Base-by-base conservation (phyloP, 2,329 filamentous ascomycete genomes). In the Drechslerella coelobrocha region DNA sequence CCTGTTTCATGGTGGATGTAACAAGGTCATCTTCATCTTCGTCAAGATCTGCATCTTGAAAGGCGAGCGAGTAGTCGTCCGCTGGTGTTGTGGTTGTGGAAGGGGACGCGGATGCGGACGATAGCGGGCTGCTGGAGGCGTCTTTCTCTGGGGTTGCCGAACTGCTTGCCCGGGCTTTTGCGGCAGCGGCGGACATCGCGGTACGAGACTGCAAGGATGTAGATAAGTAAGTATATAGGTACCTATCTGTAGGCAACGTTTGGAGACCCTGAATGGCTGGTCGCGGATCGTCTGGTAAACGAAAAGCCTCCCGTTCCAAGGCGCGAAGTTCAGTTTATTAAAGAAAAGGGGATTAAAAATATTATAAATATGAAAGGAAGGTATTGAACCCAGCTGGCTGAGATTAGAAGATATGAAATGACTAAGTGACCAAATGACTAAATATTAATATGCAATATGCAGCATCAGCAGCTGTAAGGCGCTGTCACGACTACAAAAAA, bases 1-100 rank as follows among this genome's bases (percentile, higher is more conserved):
- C 68, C 26, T 66, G 55, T 41, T 66, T 72, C 68, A 72, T 72
- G 24, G 61, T 55, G n/a, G 68, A 59, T 0, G 66, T 71, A 27
- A 71, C 66, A n/a, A 71, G 48, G 8, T 43, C 66, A 60, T 63
- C 45, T 17, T 71, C 59, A n/a, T 62, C 54, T 24, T 53, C 31
- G 14, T 68, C 29, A 6, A 6, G 56, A 31, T 5, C 21, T 14
- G 8, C 48, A 29, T 60, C 66, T 55, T 57, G 59, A 54, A 63
- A 63, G 10, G 52, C 24, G 48, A 54, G n/a, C n/a, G n/a, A n/a
- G n/a, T n/a, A 71, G 48, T 63, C 66, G 39, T 60, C 66, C n/a
- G 53, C 26, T 17, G 66, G 66, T 1, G 59, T 59, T 9, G 66
- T 63, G 27, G 66, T 52, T 5, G 66, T 62, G 47, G 31, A n/a